Evolutionary conservation across 2,329 filamentous ascomycete species (phyloP).

Genomic region (Cercospora beticola): DNA sequence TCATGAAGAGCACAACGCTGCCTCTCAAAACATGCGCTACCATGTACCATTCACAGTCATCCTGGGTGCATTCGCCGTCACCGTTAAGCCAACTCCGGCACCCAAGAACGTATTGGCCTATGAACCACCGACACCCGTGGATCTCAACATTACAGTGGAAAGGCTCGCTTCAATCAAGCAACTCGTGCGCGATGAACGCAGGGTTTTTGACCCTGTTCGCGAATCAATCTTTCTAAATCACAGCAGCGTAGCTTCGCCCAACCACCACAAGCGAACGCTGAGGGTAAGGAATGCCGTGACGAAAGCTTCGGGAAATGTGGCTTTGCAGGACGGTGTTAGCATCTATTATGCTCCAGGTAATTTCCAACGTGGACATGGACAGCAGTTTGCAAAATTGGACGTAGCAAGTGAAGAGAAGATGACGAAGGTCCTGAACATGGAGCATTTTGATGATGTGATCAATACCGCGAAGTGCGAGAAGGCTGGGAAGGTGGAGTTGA

Average conservation of each 20-base stretch:
- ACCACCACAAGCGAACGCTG: background rate
- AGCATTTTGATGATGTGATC: constrained; percentile 7
- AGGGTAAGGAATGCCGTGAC: background rate
- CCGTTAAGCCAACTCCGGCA: background rate
- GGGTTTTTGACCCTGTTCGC: constrained; percentile 4
- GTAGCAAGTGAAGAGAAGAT: constrained; percentile 1
- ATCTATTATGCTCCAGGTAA: constrained; percentile 4
- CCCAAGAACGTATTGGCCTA: background rate
- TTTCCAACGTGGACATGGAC: background rate
- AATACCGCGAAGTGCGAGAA: background rate
- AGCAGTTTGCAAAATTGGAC: constrained; percentile 7
- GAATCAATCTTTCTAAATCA: background rate
- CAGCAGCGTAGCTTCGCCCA: background rate
- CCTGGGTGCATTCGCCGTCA: background rate
- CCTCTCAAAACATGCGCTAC: background rate
- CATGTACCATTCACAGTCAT: background rate
- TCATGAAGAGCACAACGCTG: background rate
- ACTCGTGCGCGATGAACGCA: background rate
- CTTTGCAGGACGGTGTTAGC: constrained; percentile 1
- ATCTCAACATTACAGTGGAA: background rate
- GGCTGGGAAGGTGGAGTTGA: background rate
- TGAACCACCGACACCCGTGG: background rate
- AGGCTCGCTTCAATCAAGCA: background rate
- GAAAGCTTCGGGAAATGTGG: constrained; percentile 3
- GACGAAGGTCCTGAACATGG: constrained; percentile 4